Evolutionary conservation across 2,329 filamentous ascomycete species (phyloP).

Genomic region (Phyllosticta citribraziliensis): DNA sequence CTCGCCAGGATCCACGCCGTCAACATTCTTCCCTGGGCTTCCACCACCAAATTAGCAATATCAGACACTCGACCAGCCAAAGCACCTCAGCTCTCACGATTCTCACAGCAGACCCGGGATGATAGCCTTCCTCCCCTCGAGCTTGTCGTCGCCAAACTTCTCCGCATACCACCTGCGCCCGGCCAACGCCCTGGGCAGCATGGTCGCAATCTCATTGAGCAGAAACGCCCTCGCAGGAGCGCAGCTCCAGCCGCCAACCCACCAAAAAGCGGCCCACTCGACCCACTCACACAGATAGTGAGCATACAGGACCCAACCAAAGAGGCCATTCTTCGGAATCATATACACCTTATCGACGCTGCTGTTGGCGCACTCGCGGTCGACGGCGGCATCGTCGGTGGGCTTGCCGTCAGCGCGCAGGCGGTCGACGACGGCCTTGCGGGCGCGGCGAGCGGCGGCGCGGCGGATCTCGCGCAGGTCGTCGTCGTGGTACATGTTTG

Average conservation of each 20-base stretch:
- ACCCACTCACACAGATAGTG: conserved; percentile 97
- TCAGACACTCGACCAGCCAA: neutral
- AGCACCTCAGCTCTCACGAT: neutral
- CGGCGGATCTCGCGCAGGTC: conserved; percentile 79
- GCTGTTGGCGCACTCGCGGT: neutral
- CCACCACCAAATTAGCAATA: too few species aligned
- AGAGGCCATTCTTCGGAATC: conserved; percentile 75
- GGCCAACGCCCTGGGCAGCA: conserved; percentile 75
- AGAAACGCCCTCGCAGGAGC: conserved; percentile 72
- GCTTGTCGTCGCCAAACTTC: conserved; percentile 76
- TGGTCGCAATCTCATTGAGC: conserved; percentile 77
- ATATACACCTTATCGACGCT: conserved; percentile 74
- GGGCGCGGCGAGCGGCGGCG: conserved; percentile 52
- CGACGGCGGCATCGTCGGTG: conserved; percentile 18
- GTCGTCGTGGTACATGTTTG: conserved; percentile 85
- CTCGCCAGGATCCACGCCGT: too few species aligned
- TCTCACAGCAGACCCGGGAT: conserved; percentile 47
- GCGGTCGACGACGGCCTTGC: conserved; percentile 34
- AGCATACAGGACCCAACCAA: conserved; percentile 73
- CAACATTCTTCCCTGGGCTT: too few species aligned
- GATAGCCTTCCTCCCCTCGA: conserved; percentile 65
- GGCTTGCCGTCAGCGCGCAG: conserved; percentile 28
- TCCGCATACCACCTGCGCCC: conserved; percentile 80
- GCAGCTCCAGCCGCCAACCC: conserved; percentile 57
- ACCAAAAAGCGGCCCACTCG: conserved; percentile 86